These are phyloP conservation scores for Euphorbia schlechtendalii DNA, from an alignment of 441 rosid species.

Conservation along the genomic window DNA sequence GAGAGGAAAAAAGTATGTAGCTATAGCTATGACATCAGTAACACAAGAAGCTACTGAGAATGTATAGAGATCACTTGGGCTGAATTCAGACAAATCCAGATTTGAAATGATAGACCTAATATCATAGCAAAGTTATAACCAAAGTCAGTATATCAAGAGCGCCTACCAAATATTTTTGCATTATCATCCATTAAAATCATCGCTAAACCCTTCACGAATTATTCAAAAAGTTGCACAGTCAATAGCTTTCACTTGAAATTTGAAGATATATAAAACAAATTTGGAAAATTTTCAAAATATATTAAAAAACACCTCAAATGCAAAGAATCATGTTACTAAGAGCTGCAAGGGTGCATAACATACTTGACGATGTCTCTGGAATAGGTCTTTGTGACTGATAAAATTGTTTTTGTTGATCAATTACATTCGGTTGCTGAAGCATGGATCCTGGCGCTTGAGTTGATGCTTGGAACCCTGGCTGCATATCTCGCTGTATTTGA, in stretches of 20 bases:
- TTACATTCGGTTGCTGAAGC: slow-evolving; percentile 68
- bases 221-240: neutral
- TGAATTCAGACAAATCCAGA: too few relatives aligned
- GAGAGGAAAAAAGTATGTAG: too few relatives aligned
- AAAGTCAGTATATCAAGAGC: neutral
- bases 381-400: slow-evolving; percentile 67
- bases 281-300: neutral
- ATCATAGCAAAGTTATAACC: neutral
- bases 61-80: too few relatives aligned
- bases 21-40: too few relatives aligned
- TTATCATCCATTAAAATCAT: neutral
- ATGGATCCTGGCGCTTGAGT: slow-evolving; percentile 65
- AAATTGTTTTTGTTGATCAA: slow-evolving; percentile 85
- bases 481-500: slow-evolving; percentile 62
- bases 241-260: neutral
- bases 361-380: slow-evolving; percentile 82
- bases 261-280: neutral
- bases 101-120: too few relatives aligned
- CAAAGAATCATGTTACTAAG: slow-evolving; percentile 2
- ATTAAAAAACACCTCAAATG: slow-evolving; percentile 12
- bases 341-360: slow-evolving; percentile 19
- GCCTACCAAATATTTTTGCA: neutral
- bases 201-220: slow-evolving; percentile 1
- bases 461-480: slow-evolving; percentile 70
- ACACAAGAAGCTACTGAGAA: too few relatives aligned